Conservation (phyloP, 2,329 filamentous ascomycete genomes). For the Monosporascus cannonballus region DNA sequence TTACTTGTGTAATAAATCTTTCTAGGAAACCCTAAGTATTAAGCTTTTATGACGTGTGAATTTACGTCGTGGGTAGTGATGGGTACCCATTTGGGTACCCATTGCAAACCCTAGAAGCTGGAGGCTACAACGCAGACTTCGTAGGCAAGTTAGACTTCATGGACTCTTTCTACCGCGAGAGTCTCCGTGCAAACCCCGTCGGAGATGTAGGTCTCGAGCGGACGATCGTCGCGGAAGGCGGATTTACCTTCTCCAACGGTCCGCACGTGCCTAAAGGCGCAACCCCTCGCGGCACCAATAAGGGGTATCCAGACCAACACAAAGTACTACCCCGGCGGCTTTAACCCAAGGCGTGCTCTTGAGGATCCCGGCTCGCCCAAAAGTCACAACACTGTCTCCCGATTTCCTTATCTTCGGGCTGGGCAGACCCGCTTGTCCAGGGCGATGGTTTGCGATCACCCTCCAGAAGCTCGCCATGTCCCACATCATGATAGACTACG, state of each 20-base stretch:
- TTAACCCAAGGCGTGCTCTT: not conserved
- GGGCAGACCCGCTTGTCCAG: not conserved
- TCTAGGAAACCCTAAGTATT: no score
- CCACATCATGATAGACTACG: not conserved
- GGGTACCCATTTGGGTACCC: no score
- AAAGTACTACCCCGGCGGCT: not conserved
- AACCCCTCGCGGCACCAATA: constrained; percentile 4
- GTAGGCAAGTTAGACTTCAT: constrained; percentile 10
- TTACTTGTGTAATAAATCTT: no score
- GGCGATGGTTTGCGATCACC: not conserved
- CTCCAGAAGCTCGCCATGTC: constrained; percentile 1
- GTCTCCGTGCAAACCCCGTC: constrained; percentile 10
- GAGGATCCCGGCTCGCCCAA: constrained; percentile 2
- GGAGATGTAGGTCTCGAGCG: constrained; percentile 13
- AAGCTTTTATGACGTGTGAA: no score
- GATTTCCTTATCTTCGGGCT: constrained; percentile 8
- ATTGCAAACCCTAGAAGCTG: no score
- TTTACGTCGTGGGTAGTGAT: no score
- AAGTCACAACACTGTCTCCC: constrained; percentile 8
- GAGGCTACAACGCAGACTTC: constrained; percentile 2
- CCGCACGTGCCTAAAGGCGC: constrained; percentile 10
- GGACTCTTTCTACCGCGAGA: constrained; percentile 15
- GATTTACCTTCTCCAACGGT: constrained; percentile 12
- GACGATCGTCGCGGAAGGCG: constrained; percentile 8
- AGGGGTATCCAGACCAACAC: not conserved